Evolutionary conservation across 2,329 filamentous ascomycete species (phyloP), one percentile per base, ranked within the genome.

Genomic region (Cladosporium sp.): DNA sequence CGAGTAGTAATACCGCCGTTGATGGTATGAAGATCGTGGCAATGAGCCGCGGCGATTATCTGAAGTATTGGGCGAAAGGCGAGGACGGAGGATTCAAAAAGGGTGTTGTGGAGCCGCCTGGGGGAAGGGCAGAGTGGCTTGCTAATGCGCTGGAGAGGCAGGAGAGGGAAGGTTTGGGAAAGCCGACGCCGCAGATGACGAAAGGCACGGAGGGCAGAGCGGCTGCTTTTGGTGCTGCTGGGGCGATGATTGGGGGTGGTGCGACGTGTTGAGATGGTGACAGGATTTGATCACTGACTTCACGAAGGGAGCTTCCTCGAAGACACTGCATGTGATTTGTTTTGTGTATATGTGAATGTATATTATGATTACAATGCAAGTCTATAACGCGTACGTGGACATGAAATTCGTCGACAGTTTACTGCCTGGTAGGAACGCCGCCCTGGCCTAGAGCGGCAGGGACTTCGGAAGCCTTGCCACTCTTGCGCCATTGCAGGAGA

Each of bases 41-140:
- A 8, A 71, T 72, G 70, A 68, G 58, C 50, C 62, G 68, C 7
- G 66, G 65, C 3, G 70, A 72, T 23, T 70, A 72, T 58, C 44
- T 69, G 52, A 67, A 66, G 59, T 69, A 70, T 31, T 72, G 68
- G 68, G 68, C 64, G 8, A 71, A 71, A 29, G 68, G 67, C 11
- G 67, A 70, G 33, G 63, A 71, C 53, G 70, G 69, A 5, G 10
- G 61, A 0, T 72, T 67, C 44, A 52, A 64, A n/a, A 44, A 66
- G 0, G 57, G 52, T 11, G 68, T 71, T 8, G 60, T 62, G 46
- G 66, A 67, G 44, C 70, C 70, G 21, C 62, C 58, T 1, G 69
- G 62, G 16, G 70, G 69, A 0, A 65, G 69, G 52, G 62, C 60
- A 37, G 67, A 67, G 50, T 71, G 70, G 70, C 56, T 70, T 52